A percentile compares a stretch with the other conserved stretches of the same genome.
phyloP scores from a whole-genome alignment of 495 filamentous ascomycete species.

The Neurospora hispaniola region DNA sequence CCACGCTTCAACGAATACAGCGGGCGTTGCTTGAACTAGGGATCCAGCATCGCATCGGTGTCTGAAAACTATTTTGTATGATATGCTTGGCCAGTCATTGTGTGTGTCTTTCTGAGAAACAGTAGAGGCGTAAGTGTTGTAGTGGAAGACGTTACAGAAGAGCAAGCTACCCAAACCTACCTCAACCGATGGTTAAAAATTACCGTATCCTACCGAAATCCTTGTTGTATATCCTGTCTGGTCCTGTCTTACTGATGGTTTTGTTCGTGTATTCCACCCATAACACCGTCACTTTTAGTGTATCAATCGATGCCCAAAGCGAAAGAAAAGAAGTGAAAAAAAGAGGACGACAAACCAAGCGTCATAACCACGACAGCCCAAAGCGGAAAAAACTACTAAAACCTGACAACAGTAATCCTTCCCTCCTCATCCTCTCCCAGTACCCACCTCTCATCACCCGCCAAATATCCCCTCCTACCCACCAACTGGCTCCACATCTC shows the following conservation, averaged over 20 bases:
- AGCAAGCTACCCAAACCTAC: background rate
- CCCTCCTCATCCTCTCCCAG: conserved; percentile 46
- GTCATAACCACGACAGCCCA: background rate
- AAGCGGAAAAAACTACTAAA: conserved; percentile 17
- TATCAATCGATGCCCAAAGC: background rate
- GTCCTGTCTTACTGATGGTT: background rate
- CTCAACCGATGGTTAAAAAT: background rate
- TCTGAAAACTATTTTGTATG: background rate
- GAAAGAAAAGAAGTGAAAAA: background rate
- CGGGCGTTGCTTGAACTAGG: too few relatives aligned
- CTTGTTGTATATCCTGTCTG: background rate
- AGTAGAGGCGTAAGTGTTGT: background rate
- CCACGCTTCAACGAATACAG: too few relatives aligned
- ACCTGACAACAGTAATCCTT: conserved; percentile 45
- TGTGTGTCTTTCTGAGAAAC: background rate
- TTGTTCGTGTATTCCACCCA: background rate
- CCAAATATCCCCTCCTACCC: conserved; percentile 44
- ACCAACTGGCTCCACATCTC: conserved; percentile 42
- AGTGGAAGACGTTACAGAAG: background rate
- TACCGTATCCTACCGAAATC: background rate
- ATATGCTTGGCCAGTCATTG: background rate
- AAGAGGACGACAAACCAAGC: background rate
- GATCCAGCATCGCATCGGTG: too few relatives aligned
- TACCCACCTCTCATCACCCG: conserved; percentile 52
- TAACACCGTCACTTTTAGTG: background rate